Base-by-base conservation (phyloP, 176 grass and related monocot species). In the Oryza longistaminata region DNA sequence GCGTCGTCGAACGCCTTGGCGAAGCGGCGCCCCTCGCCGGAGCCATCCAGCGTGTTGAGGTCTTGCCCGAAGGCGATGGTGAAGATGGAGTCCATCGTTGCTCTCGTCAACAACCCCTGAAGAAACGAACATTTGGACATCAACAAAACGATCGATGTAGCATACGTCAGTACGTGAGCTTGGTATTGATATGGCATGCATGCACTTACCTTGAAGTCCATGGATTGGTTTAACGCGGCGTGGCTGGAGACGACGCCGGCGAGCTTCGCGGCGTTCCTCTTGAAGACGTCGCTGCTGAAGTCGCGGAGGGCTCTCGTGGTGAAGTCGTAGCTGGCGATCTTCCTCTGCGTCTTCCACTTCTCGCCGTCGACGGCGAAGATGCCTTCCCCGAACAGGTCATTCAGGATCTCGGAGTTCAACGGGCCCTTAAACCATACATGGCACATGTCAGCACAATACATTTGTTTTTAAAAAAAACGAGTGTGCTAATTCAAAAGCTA, bases 21-120 rank as follows among this genome's bases (percentile, higher is more conserved):
- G 61, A 96, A 96, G 61, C 53, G 70, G 49, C n/a, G 65, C 19
- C 94, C 94, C 17, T 80, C 83, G 6, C 50, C 27, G 0, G 73
- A 73, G 29, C 79, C 85, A 12, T 68, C 58, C 40, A 91, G 21
- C 26, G 79, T 84, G 80, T 89, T 76, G 53, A 96, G 67, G 40
- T 96, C 88, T 10, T 17, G 6, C 91, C 91, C 91, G 50, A 96
- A 96, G 3, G 74, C 83, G 40, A 93, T 80, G 44, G 72, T 82
- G 64, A 89, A 91, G 65, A 93, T 91, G 61, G 94, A 93, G 44
- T 96, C 94, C 91, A 96, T 93, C 14, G 94, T 91, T 0, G 88
- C 89, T 52, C 75, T 83, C 81, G 86, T 82, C 24, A 92, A 81
- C 25, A 93, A 81, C 12, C 39, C 84, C 86, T 91, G 77, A 33